phyloP scores from a whole-genome alignment of 176 grass and related monocot species.

The Zizania latifolia region DNA sequence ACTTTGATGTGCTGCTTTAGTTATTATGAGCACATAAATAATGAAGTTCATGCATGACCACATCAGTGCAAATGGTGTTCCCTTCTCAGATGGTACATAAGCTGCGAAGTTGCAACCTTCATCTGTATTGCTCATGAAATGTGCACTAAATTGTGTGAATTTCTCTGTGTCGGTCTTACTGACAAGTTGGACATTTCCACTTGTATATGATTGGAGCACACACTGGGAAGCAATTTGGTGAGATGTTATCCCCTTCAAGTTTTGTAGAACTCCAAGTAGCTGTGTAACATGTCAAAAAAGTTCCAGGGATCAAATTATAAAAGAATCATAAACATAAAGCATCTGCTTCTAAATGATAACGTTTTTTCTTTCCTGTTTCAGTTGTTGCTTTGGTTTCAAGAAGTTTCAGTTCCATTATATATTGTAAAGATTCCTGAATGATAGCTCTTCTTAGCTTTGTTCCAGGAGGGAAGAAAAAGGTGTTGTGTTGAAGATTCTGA shows the following conservation, averaged over 20 bases:
- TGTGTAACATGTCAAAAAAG: background rate
- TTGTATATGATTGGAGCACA: constrained; percentile 56
- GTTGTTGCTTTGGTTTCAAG: background rate
- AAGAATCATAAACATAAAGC: too few species aligned
- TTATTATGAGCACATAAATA: background rate
- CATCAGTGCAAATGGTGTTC: constrained; percentile 23
- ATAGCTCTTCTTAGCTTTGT: too few species aligned
- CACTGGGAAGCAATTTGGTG: constrained; percentile 66
- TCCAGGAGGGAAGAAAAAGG: too few species aligned
- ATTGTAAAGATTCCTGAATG: too few species aligned
- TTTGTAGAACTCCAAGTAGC: constrained; percentile 63
- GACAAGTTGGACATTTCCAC: constrained; percentile 63
- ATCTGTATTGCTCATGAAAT: constrained; percentile 63
- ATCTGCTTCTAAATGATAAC: too few species aligned
- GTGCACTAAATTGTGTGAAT: constrained; percentile 53
- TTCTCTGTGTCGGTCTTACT: constrained; percentile 43
- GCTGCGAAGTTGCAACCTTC: constrained; percentile 77
- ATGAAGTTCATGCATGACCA: background rate
- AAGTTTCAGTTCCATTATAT: too few species aligned
- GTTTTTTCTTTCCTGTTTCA: too few species aligned
- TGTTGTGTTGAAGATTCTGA: background rate
- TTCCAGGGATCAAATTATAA: too few species aligned
- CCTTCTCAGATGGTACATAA: constrained; percentile 65
- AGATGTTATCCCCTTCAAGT: constrained; percentile 51
- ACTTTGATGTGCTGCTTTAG: constrained; percentile 8